Evolutionary conservation across 2,329 filamentous ascomycete genomes (phyloP).

Genomic region (Cercospora citrullina): DNA sequence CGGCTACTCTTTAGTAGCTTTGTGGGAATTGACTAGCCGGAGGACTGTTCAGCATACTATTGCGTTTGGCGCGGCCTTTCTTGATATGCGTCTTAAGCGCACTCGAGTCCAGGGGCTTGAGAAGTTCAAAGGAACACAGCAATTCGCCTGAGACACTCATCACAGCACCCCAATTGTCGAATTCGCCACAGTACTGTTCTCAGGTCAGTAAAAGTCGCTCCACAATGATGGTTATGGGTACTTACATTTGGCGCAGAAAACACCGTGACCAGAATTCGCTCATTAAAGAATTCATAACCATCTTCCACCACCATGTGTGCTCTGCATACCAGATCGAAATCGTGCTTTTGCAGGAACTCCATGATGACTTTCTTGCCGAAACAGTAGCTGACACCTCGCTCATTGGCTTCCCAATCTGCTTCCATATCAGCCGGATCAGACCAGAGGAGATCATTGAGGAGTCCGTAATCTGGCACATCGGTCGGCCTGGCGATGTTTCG

Average conservation of each 20-base stretch:
- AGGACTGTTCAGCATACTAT: slow-evolving; percentile 94
- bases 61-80: slow-evolving; percentile 90
- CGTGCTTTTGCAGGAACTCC: slow-evolving; percentile 89
- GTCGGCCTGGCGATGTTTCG: slow-evolving; percentile 92
- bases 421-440: slow-evolving; percentile 98
- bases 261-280: slow-evolving; percentile 90
- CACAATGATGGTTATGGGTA: neutral
- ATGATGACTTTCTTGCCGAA: slow-evolving; percentile 98
- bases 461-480: slow-evolving; percentile 93
- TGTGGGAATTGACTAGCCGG: slow-evolving; percentile 54
- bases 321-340: slow-evolving; percentile 95
- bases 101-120: slow-evolving; percentile 94
- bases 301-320: slow-evolving; percentile 99
- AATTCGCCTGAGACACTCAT: slow-evolving; percentile 96
- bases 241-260: slow-evolving; percentile 93
- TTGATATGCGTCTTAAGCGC: slow-evolving; percentile 98
- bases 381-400: slow-evolving; percentile 95
- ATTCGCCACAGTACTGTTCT: slow-evolving; percentile 78
- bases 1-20: slow-evolving; percentile 45
- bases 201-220: neutral
- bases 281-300: slow-evolving; percentile 97
- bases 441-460: slow-evolving; percentile 95
- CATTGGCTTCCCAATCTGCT: slow-evolving; percentile 91
- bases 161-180: slow-evolving; percentile 98
- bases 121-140: slow-evolving; percentile 92